Conservation (phyloP, 768 basidiomycete genomes). For the Amanita brunnescens region DNA sequence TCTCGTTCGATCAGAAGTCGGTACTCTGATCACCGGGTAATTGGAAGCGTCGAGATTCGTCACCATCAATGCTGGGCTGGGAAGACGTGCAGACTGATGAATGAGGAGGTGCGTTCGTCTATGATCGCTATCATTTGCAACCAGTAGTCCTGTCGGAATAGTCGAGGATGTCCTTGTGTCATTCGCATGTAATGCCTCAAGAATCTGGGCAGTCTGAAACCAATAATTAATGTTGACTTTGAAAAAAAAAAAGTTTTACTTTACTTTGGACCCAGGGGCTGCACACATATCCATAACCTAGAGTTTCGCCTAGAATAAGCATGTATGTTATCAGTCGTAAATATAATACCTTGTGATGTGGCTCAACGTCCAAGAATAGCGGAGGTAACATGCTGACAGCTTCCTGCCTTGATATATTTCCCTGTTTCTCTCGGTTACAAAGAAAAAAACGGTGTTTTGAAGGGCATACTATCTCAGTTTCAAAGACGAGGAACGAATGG, state of each 20-base stretch:
- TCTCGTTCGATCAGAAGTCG: constrained; percentile 24
- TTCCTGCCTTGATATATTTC: constrained; percentile 93
- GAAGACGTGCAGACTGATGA: constrained; percentile 92
- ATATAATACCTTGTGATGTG: constrained; percentile 66
- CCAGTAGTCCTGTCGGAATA: constrained; percentile 75
- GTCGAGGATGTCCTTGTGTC: constrained; percentile 55
- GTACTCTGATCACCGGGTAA: constrained; percentile 59
- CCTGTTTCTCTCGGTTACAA: constrained; percentile 37
- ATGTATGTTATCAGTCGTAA: background rate
- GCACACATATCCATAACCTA: constrained; percentile 97
- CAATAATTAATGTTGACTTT: background rate
- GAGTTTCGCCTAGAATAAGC: background rate
- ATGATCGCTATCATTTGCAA: constrained; percentile 94
- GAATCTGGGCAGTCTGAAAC: constrained; percentile 83
- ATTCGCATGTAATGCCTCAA: constrained; percentile 87
- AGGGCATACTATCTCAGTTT: constrained; percentile 82
- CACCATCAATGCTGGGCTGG: constrained; percentile 86
- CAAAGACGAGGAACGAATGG: constrained; percentile 93
- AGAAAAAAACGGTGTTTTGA: background rate
- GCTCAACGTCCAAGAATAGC: constrained; percentile 86
- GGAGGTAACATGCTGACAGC: constrained; percentile 99
- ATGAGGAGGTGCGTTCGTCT: constrained; percentile 95
- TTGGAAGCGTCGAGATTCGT: constrained; percentile 94
- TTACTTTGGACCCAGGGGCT: constrained; percentile 92
- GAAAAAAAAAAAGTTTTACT: constrained; percentile 4